Evolutionary conservation across 2,329 filamentous ascomycete genomes (phyloP).

Genomic region (Diaporthe longicolla): DNA sequence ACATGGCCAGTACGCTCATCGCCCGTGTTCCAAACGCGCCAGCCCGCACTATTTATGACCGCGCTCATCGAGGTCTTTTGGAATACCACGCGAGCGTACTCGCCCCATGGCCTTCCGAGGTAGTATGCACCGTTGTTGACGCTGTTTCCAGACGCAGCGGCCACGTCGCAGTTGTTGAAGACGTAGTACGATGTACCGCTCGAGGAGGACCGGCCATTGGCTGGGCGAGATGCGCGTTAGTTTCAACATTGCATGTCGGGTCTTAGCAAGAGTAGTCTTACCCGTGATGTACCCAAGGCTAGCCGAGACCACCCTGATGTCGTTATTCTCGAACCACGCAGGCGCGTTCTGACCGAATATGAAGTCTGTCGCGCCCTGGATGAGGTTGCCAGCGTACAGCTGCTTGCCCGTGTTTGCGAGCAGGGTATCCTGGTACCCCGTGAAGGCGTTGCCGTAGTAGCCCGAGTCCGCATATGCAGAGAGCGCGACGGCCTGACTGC

Average conservation of each 20-base stretch:
- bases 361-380: slow-evolving; percentile 65
- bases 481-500: slow-evolving; percentile 62
- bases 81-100: slow-evolving; percentile 63
- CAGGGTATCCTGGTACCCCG: slow-evolving; percentile 66
- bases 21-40: slow-evolving; percentile 67
- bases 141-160: slow-evolving; percentile 54
- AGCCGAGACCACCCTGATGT: slow-evolving; percentile 55
- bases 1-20: slow-evolving; percentile 66
- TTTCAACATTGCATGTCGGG: background rate
- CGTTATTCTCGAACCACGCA: slow-evolving; percentile 60
- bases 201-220: slow-evolving; percentile 57
- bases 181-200: slow-evolving; percentile 59
- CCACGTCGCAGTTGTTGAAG: slow-evolving; percentile 60
- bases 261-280: slow-evolving; percentile 43
- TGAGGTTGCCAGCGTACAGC: slow-evolving; percentile 60
- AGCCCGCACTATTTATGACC: slow-evolving; percentile 72
- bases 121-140: slow-evolving; percentile 59
- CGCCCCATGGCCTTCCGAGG: slow-evolving; percentile 64
- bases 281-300: slow-evolving; percentile 59
- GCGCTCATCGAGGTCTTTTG: slow-evolving; percentile 63
- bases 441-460: slow-evolving; percentile 62
- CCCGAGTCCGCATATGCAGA: slow-evolving; percentile 60
- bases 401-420: slow-evolving; percentile 62
- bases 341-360: slow-evolving; percentile 61
- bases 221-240: slow-evolving; percentile 45